Evolutionary conservation across 2,329 filamentous ascomycete species (phyloP), one percentile per base, ranked within the genome.

Genomic region (Colletotrichum chlorophyti): DNA sequence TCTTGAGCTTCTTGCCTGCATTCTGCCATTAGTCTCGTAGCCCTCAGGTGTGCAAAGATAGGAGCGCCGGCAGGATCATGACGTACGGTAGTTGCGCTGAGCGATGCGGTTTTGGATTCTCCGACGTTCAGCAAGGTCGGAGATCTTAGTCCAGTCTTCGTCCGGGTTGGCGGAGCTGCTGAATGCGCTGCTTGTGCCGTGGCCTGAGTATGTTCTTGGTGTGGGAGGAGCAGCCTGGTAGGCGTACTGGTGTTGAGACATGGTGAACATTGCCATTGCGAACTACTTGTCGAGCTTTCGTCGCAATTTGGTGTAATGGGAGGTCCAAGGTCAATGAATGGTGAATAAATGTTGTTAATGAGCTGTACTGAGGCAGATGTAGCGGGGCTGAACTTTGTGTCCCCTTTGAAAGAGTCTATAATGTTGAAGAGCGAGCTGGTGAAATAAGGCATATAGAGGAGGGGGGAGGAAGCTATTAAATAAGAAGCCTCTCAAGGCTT

Each of bases 131-230:
- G 93, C 94, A 60, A 98, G 88, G 75, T 98, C 94, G 57, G 94
- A 96, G 73, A 98, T 97, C 86, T 97, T 96, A 72, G 94, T 97
- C 94, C 94, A 98, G 79, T 98, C 94, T 79, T 98, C 94, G 71
- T 97, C 93, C 53, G 94, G 91, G 74, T 96, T 96, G 68, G 93
- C 94, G 64, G 92, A 96, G 68, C 90, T 90, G 77, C 91, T 96
- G 81, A 96, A 97, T 67, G 94, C 94, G 77, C 92, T 97, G 79
- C 92, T 97, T 62, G 91, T 96, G 72, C 88, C 89, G 71, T 92
- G 88, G 64, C 79, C 83, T 35, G 86, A 82, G 68, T 89, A 88
- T 70, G 91, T 88, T 73, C 89, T 86, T 48, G 87, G 81, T 48
- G 59, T 76, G 69, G 63, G 74, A 66, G 67, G 72, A 69, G 72